Conservation (phyloP, 305 asterid species). For the Stenogyne calaminthoides region DNA sequence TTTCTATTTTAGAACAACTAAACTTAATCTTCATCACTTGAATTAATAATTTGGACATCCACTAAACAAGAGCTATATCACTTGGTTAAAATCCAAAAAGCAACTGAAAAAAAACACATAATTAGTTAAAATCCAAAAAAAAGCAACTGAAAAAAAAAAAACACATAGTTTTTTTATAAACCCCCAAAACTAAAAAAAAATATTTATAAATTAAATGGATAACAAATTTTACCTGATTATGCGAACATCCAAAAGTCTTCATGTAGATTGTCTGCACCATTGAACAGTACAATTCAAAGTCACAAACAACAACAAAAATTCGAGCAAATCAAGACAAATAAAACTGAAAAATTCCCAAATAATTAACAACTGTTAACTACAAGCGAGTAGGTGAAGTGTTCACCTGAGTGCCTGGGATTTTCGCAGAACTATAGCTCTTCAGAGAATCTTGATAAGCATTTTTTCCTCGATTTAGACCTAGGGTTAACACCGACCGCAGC, state of each 20-base stretch:
- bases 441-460: constrained; percentile 43
- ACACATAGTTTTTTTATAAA: not conserved
- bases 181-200: not conserved
- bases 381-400: not conserved
- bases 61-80: constrained; percentile 12
- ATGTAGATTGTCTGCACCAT: constrained; percentile 34
- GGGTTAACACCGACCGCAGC: constrained; percentile 67
- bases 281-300: not conserved
- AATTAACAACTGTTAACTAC: constrained; percentile 1
- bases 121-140: no score
- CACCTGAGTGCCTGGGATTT: constrained; percentile 38
- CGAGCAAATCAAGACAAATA: not conserved
- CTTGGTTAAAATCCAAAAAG: not conserved
- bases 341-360: not conserved
- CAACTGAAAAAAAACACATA: not conserved
- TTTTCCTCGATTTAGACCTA: constrained; percentile 39
- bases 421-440: constrained; percentile 30
- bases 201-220: not conserved
- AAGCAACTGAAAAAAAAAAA: no score
- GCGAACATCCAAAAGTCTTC: constrained; percentile 34
- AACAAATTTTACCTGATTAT: constrained; percentile 28
- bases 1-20: constrained; percentile 8
- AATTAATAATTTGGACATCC: constrained; percentile 13
- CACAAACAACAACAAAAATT: not conserved
- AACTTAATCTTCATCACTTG: not conserved